phyloP scores from a whole-genome alignment of 1,284 basidiomycete genomes.

The Tilletiopsis washingtonensis region DNA sequence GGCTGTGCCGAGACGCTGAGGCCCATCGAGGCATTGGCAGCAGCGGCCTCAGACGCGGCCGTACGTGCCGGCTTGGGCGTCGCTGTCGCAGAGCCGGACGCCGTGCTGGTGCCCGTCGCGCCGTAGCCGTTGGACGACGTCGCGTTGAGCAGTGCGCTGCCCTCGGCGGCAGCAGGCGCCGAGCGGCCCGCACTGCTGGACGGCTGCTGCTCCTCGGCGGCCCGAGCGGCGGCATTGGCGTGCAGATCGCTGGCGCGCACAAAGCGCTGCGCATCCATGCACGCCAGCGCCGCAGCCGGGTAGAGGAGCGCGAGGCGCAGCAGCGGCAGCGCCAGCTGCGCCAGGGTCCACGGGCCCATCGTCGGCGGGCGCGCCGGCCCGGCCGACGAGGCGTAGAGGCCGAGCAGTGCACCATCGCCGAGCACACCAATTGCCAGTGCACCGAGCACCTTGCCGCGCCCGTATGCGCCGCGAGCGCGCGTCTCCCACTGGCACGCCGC shows the following conservation, averaged over 20 bases:
- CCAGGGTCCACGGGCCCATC: constrained; percentile 25
- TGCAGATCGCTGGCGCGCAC: constrained; percentile 18
- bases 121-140: constrained; percentile 10
- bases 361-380: constrained; percentile 7
- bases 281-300: constrained; percentile 26
- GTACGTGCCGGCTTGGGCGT: constrained; percentile 1
- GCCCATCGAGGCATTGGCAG: constrained; percentile 36
- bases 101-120: constrained; percentile 9
- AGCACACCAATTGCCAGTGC: constrained; percentile 10
- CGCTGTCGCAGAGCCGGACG: too few species aligned
- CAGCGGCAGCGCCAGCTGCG: constrained; percentile 28
- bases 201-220: neutral
- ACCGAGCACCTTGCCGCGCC: constrained; percentile 27
- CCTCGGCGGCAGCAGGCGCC: neutral
- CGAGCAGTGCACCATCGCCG: constrained; percentile 21
- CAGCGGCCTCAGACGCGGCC: constrained; percentile 6
- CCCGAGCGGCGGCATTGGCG: neutral
- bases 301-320: constrained; percentile 31
- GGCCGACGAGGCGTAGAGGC: constrained; percentile 11
- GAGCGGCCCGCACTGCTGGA: neutral
- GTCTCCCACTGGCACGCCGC: constrained; percentile 28
- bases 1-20: constrained; percentile 27
- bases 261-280: constrained; percentile 25
- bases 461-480: constrained; percentile 26
- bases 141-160: neutral